A percentile compares a stretch with the other conserved stretches of the same genome.
These are phyloP conservation scores for Prunus davidiana DNA, from an alignment of 306 rosid species.

Conservation along the genomic window DNA sequence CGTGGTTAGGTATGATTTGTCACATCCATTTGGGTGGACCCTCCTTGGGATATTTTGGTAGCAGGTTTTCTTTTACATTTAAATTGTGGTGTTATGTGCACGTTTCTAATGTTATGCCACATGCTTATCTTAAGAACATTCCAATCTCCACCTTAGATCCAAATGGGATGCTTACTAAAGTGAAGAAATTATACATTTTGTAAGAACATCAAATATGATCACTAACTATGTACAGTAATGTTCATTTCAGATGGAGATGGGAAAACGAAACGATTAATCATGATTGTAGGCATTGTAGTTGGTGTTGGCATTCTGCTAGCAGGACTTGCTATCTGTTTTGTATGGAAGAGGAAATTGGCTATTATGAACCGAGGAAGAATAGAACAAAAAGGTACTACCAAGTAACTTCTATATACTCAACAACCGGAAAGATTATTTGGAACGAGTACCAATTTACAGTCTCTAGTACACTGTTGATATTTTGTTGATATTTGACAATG, in stretches of 20 bases:
- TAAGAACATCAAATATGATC: background rate
- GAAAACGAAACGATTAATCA: slow-evolving; percentile 22
- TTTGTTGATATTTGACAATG: background rate
- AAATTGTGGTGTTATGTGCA: no score
- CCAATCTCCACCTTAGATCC: no score
- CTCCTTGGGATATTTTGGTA: background rate
- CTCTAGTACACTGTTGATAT: background rate
- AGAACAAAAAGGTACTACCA: slow-evolving; percentile 41
- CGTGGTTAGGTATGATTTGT: background rate
- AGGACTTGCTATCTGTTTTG: slow-evolving; percentile 28
- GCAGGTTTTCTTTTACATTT: no score
- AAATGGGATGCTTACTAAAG: background rate
- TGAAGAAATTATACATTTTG: background rate
- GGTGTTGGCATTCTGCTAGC: slow-evolving; percentile 27
- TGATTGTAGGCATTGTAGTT: slow-evolving; percentile 35
- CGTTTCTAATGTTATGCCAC: no score
- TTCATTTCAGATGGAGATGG: slow-evolving; percentile 29
- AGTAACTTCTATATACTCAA: background rate
- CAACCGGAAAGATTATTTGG: background rate
- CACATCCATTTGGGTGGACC: background rate
- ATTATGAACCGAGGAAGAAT: background rate
- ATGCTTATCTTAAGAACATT: no score
- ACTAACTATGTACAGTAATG: background rate
- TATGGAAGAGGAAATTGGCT: slow-evolving; percentile 25
- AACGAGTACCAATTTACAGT: background rate